Conservation (phyloP, 169 alveolate species). For the Plasmodium vinckei region DNA sequence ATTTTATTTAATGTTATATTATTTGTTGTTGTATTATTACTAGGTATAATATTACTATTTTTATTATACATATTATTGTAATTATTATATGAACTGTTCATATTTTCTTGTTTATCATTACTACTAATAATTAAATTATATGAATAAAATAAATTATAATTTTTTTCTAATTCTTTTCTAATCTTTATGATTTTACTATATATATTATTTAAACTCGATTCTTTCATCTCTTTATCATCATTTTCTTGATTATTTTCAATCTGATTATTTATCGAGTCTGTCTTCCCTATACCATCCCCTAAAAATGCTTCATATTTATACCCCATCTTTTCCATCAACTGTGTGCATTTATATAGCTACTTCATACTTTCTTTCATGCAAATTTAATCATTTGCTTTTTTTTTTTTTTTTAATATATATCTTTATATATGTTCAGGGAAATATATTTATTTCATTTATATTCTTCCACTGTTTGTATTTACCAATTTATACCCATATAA, state of each 20-base stretch:
- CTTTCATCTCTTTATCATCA: not conserved
- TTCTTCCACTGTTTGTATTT: no score
- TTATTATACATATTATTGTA: constrained; percentile 14
- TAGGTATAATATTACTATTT: constrained; percentile 21
- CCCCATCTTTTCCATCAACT: constrained; percentile 11
- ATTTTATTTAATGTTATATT: constrained; percentile 65
- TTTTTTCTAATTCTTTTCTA: constrained; percentile 63
- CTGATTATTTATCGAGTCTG: not conserved
- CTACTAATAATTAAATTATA: constrained; percentile 42
- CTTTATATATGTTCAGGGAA: no score
- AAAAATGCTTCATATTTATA: constrained; percentile 31
- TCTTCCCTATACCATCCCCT: constrained; percentile 6
- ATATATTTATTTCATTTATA: no score
- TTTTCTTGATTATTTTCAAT: not conserved
- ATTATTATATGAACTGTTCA: not conserved
- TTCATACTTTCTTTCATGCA: no score
- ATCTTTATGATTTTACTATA: constrained; percentile 56
- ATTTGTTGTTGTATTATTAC: constrained; percentile 25
- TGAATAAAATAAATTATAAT: constrained; percentile 59
- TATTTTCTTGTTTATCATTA: constrained; percentile 12
- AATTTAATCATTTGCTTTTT: no score
- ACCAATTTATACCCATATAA: no score
- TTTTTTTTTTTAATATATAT: no score
- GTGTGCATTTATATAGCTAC: no score
- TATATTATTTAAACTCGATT: constrained; percentile 22